Conservation (phyloP, 768 basidiomycete species). For the Termitomyces sp. region DNA sequence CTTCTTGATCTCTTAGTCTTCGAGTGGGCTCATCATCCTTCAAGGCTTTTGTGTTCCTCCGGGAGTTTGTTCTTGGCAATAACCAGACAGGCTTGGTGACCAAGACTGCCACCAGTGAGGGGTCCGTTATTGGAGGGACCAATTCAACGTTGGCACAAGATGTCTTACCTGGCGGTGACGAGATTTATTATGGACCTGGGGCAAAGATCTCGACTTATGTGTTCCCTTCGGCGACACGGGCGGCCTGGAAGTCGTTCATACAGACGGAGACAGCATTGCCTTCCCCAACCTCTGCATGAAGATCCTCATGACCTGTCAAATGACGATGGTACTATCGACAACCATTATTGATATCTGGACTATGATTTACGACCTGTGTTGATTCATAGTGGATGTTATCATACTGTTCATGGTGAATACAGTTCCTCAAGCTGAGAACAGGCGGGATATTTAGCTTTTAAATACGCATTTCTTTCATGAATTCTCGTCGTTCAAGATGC, state of each 20-base stretch:
- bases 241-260: constrained; percentile 50
- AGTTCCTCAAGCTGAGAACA: neutral
- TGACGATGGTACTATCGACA: neutral
- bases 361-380: constrained; percentile 52
- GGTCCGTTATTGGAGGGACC: constrained; percentile 43
- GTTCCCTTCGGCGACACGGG: constrained; percentile 48
- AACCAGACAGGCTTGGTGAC: constrained; percentile 55
- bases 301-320: neutral
- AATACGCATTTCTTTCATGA: too few species aligned
- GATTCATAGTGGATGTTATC: neutral
- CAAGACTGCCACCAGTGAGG: constrained; percentile 19
- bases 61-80: constrained; percentile 63
- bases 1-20: neutral
- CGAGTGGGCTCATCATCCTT: neutral
- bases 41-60: constrained; percentile 56
- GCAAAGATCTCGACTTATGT: constrained; percentile 47
- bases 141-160: constrained; percentile 36
- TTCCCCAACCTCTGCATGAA: constrained; percentile 5
- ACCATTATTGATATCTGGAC: neutral
- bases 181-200: constrained; percentile 49
- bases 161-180: constrained; percentile 48
- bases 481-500: too few species aligned
- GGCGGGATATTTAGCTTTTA: too few species aligned
- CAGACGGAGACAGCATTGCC: constrained; percentile 29
- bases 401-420: neutral